phyloP scores from a whole-genome alignment of 2,329 filamentous ascomycete species.

The Aureobasidium uvarum region DNA sequence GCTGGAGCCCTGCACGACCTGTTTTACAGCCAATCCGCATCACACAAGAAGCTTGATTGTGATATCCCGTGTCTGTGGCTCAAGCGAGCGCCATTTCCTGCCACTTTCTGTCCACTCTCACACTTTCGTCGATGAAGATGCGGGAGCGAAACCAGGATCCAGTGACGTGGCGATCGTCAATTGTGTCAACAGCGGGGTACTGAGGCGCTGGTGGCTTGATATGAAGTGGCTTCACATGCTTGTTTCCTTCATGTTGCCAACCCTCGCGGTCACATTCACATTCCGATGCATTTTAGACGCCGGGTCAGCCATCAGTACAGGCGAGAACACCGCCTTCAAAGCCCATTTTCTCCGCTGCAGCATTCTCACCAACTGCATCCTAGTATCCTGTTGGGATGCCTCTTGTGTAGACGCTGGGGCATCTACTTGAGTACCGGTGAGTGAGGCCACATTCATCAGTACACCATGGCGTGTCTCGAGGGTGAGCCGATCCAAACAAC shows the following conservation, averaged over 20 bases:
- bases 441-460: not conserved
- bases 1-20: slow-evolving; percentile 5
- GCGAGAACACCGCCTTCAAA: not conserved
- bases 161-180: slow-evolving; percentile 14
- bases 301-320: not conserved
- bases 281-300: not conserved
- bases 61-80: slow-evolving; percentile 8
- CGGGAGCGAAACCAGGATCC: slow-evolving; percentile 12
- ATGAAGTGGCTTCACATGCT: not conserved
- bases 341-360: not conserved
- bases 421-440: not conserved
- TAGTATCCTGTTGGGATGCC: not conserved
- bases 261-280: not conserved
- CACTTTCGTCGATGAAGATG: not conserved
- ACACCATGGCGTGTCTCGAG: not conserved
- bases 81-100: not conserved
- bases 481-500: not conserved
- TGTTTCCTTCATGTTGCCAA: slow-evolving; percentile 17
- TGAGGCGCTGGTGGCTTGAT: slow-evolving; percentile 11
- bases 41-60: not conserved
- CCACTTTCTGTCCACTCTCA: not conserved
- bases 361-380: not conserved
- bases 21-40: not conserved
- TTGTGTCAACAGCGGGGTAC: slow-evolving; percentile 5
- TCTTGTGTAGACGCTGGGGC: not conserved